A percentile compares a stretch with the other conserved stretches of the same genome.
phyloP scores from a whole-genome alignment of 176 grass and related monocot genomes.

The Ensete ventricosum region DNA sequence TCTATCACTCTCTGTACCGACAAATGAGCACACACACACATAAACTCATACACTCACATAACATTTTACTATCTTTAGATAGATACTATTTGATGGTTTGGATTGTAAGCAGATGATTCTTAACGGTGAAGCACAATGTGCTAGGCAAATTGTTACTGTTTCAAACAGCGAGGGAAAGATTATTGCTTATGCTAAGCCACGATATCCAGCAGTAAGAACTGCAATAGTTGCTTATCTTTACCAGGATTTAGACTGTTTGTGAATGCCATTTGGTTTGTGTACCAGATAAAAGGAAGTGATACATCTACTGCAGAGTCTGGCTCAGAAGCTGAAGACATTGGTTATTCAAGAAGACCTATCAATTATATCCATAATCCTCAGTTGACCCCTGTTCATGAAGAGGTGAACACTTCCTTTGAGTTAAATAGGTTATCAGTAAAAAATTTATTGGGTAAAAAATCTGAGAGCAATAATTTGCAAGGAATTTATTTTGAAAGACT shows the following conservation, averaged over 20 bases:
- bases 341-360: constrained; percentile 30
- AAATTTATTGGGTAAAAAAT: background rate
- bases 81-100: constrained; percentile 18
- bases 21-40: background rate
- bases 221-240: background rate
- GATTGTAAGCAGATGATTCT: constrained; percentile 45
- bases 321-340: constrained; percentile 65
- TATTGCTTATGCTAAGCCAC: constrained; percentile 39
- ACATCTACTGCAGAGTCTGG: constrained; percentile 59
- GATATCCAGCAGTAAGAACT: constrained; percentile 38
- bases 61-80: constrained; percentile 13
- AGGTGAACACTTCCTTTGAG: constrained; percentile 32
- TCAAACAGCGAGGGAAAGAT: constrained; percentile 47
- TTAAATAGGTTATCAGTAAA: background rate
- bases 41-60: background rate
- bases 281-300: constrained; percentile 61
- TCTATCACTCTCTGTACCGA: background rate
- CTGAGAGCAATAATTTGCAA: background rate
- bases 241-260: background rate
- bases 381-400: constrained; percentile 54
- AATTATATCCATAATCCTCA: constrained; percentile 29
- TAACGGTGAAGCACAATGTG: constrained; percentile 78
- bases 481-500: background rate
- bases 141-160: constrained; percentile 48
- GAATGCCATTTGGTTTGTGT: constrained; percentile 9